Conservation (phyloP, 148 eudicot species). For the Amaranthus cruentus region DNA sequence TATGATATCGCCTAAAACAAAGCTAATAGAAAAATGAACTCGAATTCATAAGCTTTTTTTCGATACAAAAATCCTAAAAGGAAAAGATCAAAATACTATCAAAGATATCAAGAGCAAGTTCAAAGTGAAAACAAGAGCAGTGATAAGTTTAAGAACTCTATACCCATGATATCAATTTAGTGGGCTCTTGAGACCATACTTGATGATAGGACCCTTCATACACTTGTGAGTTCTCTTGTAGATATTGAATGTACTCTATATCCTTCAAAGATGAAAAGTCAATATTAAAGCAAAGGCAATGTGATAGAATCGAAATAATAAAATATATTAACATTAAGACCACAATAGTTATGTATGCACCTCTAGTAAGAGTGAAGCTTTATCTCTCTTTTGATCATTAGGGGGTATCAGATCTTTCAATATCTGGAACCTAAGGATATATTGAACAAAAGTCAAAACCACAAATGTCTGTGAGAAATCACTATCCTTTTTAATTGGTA, state of each 20-base stretch:
- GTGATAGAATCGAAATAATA: too few species aligned
- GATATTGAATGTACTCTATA: conserved; percentile 75
- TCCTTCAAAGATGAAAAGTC: conserved; percentile 42
- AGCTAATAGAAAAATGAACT: background rate
- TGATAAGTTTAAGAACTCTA: conserved; percentile 9
- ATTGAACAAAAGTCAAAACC: conserved; percentile 5
- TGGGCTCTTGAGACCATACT: conserved; percentile 65
- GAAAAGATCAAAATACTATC: background rate
- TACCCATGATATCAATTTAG: conserved; percentile 80
- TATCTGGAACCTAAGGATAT: conserved; percentile 68
- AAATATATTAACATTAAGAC: too few species aligned
- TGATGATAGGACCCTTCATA: conserved; percentile 75
- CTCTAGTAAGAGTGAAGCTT: conserved; percentile 92
- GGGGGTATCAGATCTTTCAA: conserved; percentile 84
- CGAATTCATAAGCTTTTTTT: background rate
- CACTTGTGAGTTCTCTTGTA: conserved; percentile 66
- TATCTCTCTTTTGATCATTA: conserved; percentile 91
- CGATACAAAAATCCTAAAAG: background rate
- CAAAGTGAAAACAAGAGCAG: background rate
- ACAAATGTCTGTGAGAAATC: background rate
- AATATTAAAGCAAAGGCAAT: background rate
- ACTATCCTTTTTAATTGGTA: background rate
- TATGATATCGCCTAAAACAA: background rate
- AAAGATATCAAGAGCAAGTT: background rate
- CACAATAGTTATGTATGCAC: conserved; percentile 28